These are phyloP conservation scores for Didymella sp. DNA, from an alignment of 2,329 filamentous ascomycete genomes.

Conservation along the genomic window DNA sequence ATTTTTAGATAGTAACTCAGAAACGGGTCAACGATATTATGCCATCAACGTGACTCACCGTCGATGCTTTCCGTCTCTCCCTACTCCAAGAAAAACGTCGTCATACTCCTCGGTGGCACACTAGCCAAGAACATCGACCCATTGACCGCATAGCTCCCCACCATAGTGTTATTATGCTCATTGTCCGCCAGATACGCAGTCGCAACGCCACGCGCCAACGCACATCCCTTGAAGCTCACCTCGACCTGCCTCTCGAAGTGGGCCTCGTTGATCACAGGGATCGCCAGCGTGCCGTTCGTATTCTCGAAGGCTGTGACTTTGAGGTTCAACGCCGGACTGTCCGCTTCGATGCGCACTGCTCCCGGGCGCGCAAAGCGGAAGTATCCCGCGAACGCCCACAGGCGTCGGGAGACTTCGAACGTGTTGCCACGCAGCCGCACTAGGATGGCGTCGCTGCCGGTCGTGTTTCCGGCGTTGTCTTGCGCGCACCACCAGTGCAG, in stretches of 20 bases:
- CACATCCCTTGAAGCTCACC: background rate
- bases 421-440: background rate
- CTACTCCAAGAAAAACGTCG: background rate
- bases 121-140: background rate
- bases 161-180: background rate
- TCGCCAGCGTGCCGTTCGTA: background rate
- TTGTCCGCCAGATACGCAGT: slow-evolving; percentile 1
- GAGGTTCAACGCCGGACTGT: background rate
- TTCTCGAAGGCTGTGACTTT: background rate
- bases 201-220: background rate
- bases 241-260: background rate
- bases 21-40: too few species aligned
- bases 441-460: background rate
- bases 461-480: background rate
- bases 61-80: too few species aligned
- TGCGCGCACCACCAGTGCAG: background rate
- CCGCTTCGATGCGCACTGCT: background rate
- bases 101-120: background rate
- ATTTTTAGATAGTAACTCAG: too few species aligned
- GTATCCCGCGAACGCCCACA: background rate
- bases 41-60: too few species aligned
- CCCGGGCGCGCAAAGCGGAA: background rate
- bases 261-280: background rate
- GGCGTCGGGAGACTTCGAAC: background rate
- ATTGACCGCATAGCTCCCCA: background rate